Conservation (phyloP, 352 stramenopile genomes). For the Phytophthora colocasiae region DNA sequence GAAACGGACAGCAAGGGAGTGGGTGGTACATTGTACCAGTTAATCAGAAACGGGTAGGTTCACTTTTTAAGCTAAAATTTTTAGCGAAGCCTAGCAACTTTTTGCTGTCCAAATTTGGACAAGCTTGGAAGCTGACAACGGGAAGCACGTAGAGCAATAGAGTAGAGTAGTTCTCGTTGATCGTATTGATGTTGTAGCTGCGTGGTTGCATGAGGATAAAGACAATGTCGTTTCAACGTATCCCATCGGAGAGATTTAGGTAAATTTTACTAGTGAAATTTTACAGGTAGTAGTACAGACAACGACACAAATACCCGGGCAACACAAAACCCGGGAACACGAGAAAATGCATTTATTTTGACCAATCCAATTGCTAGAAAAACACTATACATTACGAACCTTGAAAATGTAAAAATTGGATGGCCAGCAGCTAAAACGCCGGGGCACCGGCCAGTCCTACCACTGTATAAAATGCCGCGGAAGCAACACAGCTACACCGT, state of each 20-base stretch:
- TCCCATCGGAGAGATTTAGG: slow-evolving; percentile 26
- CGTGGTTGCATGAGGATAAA: background rate
- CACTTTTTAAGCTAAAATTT: slow-evolving; percentile 6
- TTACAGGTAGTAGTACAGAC: background rate
- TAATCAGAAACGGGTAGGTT: slow-evolving; percentile 20
- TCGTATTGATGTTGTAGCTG: slow-evolving; percentile 1
- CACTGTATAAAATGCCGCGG: no score
- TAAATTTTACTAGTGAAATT: slow-evolving; percentile 29
- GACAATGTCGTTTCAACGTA: slow-evolving; percentile 17
- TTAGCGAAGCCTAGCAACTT: no score
- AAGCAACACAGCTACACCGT: no score
- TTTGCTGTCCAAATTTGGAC: background rate
- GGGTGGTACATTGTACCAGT: slow-evolving; percentile 21
- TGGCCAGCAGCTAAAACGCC: no score
- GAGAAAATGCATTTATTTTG: no score
- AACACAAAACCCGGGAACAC: no score
- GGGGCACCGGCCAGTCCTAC: no score
- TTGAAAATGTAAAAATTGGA: no score
- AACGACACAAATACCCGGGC: no score
- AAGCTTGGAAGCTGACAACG: background rate
- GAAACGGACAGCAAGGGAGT: slow-evolving; percentile 29
- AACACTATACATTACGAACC: no score
- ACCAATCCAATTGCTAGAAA: no score
- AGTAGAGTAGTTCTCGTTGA: background rate
- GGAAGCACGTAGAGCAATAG: slow-evolving; percentile 2